These are phyloP conservation scores for Saturnispora sekii DNA, from an alignment of 805 yeast genomes.

Conservation along the genomic window DNA sequence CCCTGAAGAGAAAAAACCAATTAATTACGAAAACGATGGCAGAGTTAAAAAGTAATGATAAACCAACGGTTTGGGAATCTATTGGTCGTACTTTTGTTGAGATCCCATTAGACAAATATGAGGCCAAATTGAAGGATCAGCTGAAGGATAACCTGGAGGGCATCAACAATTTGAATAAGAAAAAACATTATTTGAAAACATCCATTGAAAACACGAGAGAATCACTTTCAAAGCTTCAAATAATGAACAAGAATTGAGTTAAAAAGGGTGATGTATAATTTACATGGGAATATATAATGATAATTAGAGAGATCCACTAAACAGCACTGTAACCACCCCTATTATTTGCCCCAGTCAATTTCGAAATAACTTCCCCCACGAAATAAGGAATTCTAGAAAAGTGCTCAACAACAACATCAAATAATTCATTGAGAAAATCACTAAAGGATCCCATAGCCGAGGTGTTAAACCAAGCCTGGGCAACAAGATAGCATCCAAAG, in stretches of 20 bases:
- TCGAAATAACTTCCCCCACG: slow-evolving; percentile 55
- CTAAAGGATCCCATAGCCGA: slow-evolving; percentile 60
- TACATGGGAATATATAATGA: neutral
- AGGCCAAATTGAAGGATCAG: slow-evolving; percentile 39
- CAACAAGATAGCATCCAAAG: slow-evolving; percentile 61
- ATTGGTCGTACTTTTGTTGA: slow-evolving; percentile 67
- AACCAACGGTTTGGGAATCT: slow-evolving; percentile 67
- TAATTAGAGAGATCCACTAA: slow-evolving; percentile 23
- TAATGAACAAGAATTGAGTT: neutral
- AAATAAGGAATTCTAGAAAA: slow-evolving; percentile 55
- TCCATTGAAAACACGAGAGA: slow-evolving; percentile 67
- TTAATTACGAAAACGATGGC: slow-evolving; percentile 47
- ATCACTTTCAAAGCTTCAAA: slow-evolving; percentile 40
- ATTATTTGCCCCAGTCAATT: slow-evolving; percentile 49
- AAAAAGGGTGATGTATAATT: neutral
- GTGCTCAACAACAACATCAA: slow-evolving; percentile 55
- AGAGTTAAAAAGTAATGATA: slow-evolving; percentile 39
- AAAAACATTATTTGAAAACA: slow-evolving; percentile 62
- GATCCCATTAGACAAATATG: slow-evolving; percentile 37
- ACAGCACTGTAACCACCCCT: slow-evolving; percentile 95
- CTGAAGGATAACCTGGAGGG: slow-evolving; percentile 48
- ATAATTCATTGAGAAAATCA: slow-evolving; percentile 62
- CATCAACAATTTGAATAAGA: slow-evolving; percentile 51
- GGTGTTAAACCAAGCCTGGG: slow-evolving; percentile 62
- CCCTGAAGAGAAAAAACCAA: slow-evolving; percentile 39